Conservation (phyloP, 257 asterid species). For the Petunia secreta region DNA sequence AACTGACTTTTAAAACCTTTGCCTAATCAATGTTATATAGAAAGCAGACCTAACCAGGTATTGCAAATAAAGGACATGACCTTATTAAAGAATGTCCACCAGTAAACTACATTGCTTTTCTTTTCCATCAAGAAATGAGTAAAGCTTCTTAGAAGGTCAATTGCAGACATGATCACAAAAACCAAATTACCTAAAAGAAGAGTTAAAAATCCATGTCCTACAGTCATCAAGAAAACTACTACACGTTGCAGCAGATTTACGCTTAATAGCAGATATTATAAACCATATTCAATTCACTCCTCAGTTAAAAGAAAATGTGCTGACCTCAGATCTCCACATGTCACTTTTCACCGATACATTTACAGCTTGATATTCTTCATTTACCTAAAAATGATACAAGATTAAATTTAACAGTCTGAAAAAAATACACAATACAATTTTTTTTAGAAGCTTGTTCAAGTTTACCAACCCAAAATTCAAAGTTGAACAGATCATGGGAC, state of each 20-base stretch:
- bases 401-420: constrained; percentile 28
- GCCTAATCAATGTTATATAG: background rate
- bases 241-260: background rate
- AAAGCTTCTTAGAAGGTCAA: constrained; percentile 13
- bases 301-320: constrained; percentile 27
- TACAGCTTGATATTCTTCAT: constrained; percentile 93
- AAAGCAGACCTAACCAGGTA: background rate
- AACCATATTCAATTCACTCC: constrained; percentile 17
- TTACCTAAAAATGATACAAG: constrained; percentile 57
- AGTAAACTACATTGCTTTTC: constrained; percentile 9
- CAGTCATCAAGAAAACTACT: background rate
- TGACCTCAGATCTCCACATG: constrained; percentile 91
- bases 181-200: constrained; percentile 22
- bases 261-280: background rate
- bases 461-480: constrained; percentile 96
- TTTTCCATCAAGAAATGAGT: constrained; percentile 19
- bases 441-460: constrained; percentile 28
- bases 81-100: background rate
- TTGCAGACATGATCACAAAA: constrained; percentile 2
- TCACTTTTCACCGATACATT: constrained; percentile 87
- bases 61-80: constrained; percentile 20
- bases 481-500: constrained; percentile 90
- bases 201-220: background rate
- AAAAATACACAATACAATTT: constrained; percentile 1
- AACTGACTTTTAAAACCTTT: constrained; percentile 1